Percentiles rank a stretch among this genome's conserved stretches.
Conservation (phyloP, 257 asterid genomes). For the Solanum neorickii region DNA sequence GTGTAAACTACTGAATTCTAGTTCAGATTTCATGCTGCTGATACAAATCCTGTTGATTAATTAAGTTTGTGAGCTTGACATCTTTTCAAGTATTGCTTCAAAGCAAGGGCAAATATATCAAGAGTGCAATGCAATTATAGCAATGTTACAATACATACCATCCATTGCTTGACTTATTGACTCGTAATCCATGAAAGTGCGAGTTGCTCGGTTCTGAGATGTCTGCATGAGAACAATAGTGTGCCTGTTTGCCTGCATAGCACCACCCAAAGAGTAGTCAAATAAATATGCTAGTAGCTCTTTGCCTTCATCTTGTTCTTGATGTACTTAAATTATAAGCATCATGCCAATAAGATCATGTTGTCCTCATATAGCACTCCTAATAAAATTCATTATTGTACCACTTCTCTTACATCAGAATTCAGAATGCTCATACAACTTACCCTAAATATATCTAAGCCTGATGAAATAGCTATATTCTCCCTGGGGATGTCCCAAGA, state of each 20-base stretch:
- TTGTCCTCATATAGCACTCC: background rate
- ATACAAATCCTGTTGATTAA: background rate
- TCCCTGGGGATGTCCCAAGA: background rate
- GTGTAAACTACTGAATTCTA: background rate
- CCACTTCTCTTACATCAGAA: background rate
- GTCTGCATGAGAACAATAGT: slow-evolving; percentile 89
- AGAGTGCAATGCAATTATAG: background rate
- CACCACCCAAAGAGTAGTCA: background rate
- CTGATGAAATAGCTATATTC: background rate
- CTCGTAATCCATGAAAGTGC: slow-evolving; percentile 89
- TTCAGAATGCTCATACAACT: background rate
- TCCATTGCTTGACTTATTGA: slow-evolving; percentile 88
- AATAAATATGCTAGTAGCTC: background rate
- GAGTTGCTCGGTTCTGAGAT: slow-evolving; percentile 69
- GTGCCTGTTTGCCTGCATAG: slow-evolving; percentile 76
- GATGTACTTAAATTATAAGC: background rate
- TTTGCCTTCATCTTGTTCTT: background rate
- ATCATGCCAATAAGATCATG: background rate
- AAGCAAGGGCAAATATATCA: background rate
- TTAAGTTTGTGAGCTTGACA: too few relatives aligned
- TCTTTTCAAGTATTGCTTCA: background rate
- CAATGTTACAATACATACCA: slow-evolving; percentile 28
- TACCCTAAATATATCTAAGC: background rate
- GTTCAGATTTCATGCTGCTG: background rate
- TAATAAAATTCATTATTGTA: background rate